Evolutionary conservation across 768 basidiomycete genomes (phyloP).

Genomic region (Lepiota subincarnata): DNA sequence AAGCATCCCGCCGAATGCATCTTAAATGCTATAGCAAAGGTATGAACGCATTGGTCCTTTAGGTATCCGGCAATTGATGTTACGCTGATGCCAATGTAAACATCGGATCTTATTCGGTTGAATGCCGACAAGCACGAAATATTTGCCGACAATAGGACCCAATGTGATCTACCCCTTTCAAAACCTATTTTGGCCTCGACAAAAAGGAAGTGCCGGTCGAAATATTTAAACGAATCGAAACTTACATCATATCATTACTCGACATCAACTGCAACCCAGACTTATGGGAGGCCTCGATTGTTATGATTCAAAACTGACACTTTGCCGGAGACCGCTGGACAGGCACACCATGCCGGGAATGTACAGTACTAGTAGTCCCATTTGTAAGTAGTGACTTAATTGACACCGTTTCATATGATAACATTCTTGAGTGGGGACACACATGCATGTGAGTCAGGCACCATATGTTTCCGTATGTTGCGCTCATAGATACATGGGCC

Average conservation of each 20-base stretch:
- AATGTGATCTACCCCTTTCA: constrained; percentile 39
- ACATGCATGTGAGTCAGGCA: neutral
- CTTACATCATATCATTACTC: constrained; percentile 20
- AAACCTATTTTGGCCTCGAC: constrained; percentile 30
- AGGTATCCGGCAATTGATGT: constrained; percentile 19
- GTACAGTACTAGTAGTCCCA: constrained; percentile 8
- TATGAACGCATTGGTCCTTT: neutral
- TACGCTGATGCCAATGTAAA: constrained; percentile 13
- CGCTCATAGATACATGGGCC: neutral
- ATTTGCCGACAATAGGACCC: constrained; percentile 23
- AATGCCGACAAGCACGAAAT: neutral
- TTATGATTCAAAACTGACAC: constrained; percentile 13
- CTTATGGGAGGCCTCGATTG: constrained; percentile 24
- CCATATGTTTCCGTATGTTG: too few species aligned
- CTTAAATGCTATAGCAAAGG: too few species aligned
- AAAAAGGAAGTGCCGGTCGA: constrained; percentile 30
- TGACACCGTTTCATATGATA: neutral
- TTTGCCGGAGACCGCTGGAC: constrained; percentile 4
- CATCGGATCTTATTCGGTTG: neutral
- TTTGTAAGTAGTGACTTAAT: constrained; percentile 5
- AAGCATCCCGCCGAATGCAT: too few species aligned
- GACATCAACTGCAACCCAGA: constrained; percentile 29
- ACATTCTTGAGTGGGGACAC: constrained; percentile 1
- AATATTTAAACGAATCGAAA: constrained; percentile 33
- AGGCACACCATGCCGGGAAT: constrained; percentile 14